Conservation (phyloP, 1,284 basidiomycete species). For the Polyporus tsugae region DNA sequence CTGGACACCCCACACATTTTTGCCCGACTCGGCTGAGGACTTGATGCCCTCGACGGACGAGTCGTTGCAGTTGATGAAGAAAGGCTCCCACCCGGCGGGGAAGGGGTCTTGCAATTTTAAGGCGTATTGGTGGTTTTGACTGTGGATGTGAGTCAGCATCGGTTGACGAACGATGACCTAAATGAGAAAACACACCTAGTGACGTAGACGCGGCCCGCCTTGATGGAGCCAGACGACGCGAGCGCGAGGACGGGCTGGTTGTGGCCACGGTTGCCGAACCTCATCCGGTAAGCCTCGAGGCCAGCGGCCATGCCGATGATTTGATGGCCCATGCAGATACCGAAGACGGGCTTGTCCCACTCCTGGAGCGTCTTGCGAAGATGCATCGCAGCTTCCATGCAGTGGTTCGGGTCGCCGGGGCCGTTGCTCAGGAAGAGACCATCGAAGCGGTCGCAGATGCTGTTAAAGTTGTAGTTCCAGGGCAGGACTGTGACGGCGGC, state of each 20-base stretch:
- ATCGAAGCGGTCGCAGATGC: conserved; percentile 89
- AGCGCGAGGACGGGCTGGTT: conserved; percentile 98
- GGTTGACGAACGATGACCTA: neutral
- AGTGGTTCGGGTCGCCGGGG: conserved; percentile 93
- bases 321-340: conserved; percentile 99
- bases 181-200: conserved; percentile 54
- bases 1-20: conserved; percentile 94
- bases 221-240: conserved; percentile 90
- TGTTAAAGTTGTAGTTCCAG: conserved; percentile 97
- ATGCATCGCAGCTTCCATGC: conserved; percentile 85
- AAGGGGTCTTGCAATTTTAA: conserved; percentile 91
- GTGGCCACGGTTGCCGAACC: conserved; percentile 98
- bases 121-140: conserved; percentile 97
- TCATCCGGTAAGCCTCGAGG: conserved; percentile 96
- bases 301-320: conserved; percentile 98
- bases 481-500: conserved; percentile 96
- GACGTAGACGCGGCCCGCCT: conserved; percentile 96
- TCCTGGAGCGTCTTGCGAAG: conserved; percentile 85
- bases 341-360: conserved; percentile 95
- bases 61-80: conserved; percentile 98
- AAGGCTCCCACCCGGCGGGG: conserved; percentile 95
- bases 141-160: conserved; percentile 39
- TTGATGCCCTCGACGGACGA: conserved; percentile 98
- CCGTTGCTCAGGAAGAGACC: conserved; percentile 98
- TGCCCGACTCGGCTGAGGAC: conserved; percentile 86